A percentile compares a stretch with the other conserved stretches of the same genome.
phyloP scores from a whole-genome alignment of 1,284 basidiomycete species.

The Cryptococcus depauperatus region DNA sequence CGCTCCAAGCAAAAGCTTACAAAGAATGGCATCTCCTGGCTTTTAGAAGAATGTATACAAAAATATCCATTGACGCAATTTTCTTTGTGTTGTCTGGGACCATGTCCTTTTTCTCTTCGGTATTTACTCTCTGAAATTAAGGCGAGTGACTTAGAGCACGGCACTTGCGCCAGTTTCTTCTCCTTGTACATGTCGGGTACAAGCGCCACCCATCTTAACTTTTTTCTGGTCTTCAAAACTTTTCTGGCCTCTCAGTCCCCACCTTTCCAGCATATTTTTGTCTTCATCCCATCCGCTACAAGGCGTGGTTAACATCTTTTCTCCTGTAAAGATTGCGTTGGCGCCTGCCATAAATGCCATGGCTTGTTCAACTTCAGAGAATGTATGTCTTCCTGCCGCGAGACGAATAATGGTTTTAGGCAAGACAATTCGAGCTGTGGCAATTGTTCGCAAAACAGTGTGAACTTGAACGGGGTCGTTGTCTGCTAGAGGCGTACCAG shows the following conservation, averaged over 20 bases:
- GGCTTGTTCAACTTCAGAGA: constrained; percentile 85
- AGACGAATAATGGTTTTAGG: constrained; percentile 90
- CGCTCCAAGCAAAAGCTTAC: no score
- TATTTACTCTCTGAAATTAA: no score
- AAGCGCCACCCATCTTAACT: constrained; percentile 6
- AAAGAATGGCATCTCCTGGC: no score
- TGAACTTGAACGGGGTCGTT: constrained; percentile 65
- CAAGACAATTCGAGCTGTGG: constrained; percentile 86
- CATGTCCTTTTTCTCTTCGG: no score
- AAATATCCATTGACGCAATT: no score
- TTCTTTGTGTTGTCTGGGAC: no score
- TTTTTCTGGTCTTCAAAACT: constrained; percentile 58
- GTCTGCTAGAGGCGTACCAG: constrained; percentile 53
- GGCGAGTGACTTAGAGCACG: not conserved
- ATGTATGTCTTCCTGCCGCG: constrained; percentile 84
- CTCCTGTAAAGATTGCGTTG: constrained; percentile 96
- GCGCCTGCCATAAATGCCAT: constrained; percentile 98
- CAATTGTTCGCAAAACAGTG: constrained; percentile 84
- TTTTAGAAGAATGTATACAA: no score
- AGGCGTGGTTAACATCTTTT: constrained; percentile 94
- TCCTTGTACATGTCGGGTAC: no score
- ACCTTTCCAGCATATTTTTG: constrained; percentile 84
- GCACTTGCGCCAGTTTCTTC: not conserved
- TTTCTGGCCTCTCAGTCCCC: constrained; percentile 85
- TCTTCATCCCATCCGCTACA: constrained; percentile 93